A percentile compares a stretch with the other conserved stretches of the same genome.
These are phyloP conservation scores for Barnettozyma sucrosica DNA, from an alignment of 805 yeast species.

Conservation along the genomic window DNA sequence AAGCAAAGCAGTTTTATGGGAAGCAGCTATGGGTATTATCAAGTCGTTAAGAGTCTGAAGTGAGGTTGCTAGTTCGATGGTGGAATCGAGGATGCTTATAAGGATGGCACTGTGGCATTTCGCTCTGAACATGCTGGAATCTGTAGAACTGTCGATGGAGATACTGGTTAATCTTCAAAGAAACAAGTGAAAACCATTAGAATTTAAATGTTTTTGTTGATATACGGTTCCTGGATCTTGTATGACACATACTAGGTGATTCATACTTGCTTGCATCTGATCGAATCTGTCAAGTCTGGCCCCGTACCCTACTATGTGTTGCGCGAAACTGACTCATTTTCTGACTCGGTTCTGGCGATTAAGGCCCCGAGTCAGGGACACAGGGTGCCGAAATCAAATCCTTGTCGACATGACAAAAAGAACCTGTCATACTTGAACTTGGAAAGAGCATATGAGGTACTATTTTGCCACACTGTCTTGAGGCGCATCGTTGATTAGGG, in stretches of 20 bases:
- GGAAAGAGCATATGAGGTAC: no score
- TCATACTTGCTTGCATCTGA: neutral
- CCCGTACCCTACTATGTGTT: neutral
- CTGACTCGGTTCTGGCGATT: no score
- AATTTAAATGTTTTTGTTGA: no score
- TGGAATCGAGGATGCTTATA: slow-evolving; percentile 3
- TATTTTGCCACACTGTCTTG: no score
- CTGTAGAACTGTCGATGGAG: neutral
- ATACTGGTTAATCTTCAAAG: neutral
- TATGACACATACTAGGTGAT: neutral
- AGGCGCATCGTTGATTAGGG: no score
- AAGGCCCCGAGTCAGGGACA: neutral
- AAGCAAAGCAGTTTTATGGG: neutral
- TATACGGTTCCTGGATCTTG: no score
- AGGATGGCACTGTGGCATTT: slow-evolving; percentile 7
- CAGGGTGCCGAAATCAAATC: no score
- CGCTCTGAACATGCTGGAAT: neutral
- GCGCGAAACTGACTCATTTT: neutral
- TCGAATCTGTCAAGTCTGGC: neutral
- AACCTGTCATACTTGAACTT: no score
- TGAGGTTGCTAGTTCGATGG: neutral
- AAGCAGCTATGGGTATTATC: slow-evolving; percentile 1
- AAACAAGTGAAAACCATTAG: neutral
- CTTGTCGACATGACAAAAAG: no score
- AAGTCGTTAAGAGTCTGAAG: neutral